phyloP scores from a whole-genome alignment of 352 stramenopile species.

The Globisporangium perplexum region DNA sequence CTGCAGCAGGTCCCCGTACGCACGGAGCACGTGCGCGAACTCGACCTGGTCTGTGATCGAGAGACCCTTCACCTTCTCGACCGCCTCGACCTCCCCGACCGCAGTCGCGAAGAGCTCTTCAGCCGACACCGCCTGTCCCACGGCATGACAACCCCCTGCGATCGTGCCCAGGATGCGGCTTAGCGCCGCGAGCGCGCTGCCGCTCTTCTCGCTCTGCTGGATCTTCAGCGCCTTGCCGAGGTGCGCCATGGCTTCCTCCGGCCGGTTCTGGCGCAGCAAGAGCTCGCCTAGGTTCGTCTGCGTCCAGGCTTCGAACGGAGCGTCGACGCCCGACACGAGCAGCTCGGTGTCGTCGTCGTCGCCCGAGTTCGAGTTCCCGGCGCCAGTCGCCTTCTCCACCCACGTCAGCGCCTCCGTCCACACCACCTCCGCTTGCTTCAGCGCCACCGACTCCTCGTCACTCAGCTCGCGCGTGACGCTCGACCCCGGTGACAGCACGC shows the following conservation, averaged over 20 bases:
- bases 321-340: slow-evolving; percentile 42
- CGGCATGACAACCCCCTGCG: slow-evolving; percentile 48
- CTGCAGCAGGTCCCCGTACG: slow-evolving; percentile 43
- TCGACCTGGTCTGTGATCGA: slow-evolving; percentile 56
- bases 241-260: slow-evolving; percentile 61
- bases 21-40: slow-evolving; percentile 54
- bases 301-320: slow-evolving; percentile 59
- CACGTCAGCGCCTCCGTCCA: slow-evolving; percentile 63
- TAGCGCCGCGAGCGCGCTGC: slow-evolving; percentile 50
- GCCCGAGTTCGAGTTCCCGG: slow-evolving; percentile 15
- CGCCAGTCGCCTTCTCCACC: slow-evolving; percentile 40
- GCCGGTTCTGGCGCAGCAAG: slow-evolving; percentile 48
- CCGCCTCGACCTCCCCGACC: slow-evolving; percentile 61
- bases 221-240: slow-evolving; percentile 61
- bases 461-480: slow-evolving; percentile 22
- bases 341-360: slow-evolving; percentile 38
- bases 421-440: slow-evolving; percentile 62
- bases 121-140: slow-evolving; percentile 64
- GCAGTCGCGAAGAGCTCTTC: slow-evolving; percentile 69
- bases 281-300: slow-evolving; percentile 69
- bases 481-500: slow-evolving; percentile 20
- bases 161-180: slow-evolving; percentile 63
- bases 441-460: slow-evolving; percentile 34
- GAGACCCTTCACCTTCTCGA: slow-evolving; percentile 51
- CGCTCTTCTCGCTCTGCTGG: slow-evolving; percentile 42